These are phyloP conservation scores for Penicillium frequentans DNA, from an alignment of 2,329 filamentous ascomycete species.

Conservation along the genomic window DNA sequence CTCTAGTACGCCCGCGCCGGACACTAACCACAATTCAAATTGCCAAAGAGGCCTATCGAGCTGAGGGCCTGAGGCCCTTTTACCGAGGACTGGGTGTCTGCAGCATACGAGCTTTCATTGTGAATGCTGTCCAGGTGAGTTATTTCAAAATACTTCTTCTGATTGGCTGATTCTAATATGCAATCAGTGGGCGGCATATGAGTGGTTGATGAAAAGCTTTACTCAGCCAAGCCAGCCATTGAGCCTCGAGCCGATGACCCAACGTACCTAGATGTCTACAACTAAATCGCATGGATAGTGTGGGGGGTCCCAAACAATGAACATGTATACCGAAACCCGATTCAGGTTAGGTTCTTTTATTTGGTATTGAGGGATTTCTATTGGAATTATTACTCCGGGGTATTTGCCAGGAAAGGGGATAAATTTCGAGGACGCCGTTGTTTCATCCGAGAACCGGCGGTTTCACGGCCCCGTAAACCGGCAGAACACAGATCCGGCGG, in stretches of 20 bases:
- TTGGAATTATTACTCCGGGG: slow-evolving; percentile 22
- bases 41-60: slow-evolving; percentile 64
- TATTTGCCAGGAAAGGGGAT: slow-evolving; percentile 29
- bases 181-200: slow-evolving; percentile 79
- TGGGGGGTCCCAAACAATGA: slow-evolving; percentile 1
- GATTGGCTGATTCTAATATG: slow-evolving; percentile 6
- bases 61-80: slow-evolving; percentile 63
- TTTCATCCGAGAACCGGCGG: slow-evolving; percentile 30
- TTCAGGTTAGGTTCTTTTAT: slow-evolving; percentile 23
- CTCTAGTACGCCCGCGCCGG: slow-evolving; percentile 20
- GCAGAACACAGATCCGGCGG: slow-evolving; percentile 25
- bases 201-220: slow-evolving; percentile 71
- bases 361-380: slow-evolving; percentile 30
- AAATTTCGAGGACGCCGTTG: slow-evolving; percentile 26
- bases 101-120: slow-evolving; percentile 81
- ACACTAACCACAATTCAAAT: slow-evolving; percentile 61
- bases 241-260: slow-evolving; percentile 4
- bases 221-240: slow-evolving; percentile 15
- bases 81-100: slow-evolving; percentile 77
- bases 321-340: slow-evolving; percentile 20
- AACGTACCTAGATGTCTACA: slow-evolving; percentile 5
- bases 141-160: background rate
- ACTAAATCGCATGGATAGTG: background rate
- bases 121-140: slow-evolving; percentile 76
- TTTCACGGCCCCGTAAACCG: slow-evolving; percentile 29